Base-by-base conservation (phyloP, 2,329 filamentous ascomycete species). In the Fusarium sp. region DNA sequence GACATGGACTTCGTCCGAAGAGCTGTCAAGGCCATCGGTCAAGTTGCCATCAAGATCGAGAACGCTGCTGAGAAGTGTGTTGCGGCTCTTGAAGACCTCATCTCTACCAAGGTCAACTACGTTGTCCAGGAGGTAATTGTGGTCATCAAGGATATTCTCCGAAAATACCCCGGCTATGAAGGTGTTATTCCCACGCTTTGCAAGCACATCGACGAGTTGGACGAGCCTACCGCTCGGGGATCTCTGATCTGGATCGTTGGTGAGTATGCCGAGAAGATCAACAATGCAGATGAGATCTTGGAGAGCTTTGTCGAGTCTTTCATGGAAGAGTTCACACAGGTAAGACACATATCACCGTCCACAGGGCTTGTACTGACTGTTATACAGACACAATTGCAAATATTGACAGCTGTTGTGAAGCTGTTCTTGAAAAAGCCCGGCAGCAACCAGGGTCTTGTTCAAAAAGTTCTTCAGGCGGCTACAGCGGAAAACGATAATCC, bases 241-340 rank as follows among this genome's bases (percentile, higher is more conserved):
- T 92, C 95, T 23, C 83, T 99, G 62, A 98, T 99, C 75, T 99
- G 96, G 96, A 98, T 99, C 72, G 95, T 99, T 8, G 96, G 96
- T 72, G 96, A 99, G 79, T 99, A 99, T 77, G 96, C 96, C 1
- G 96, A 99, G 83, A 99, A 99, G 85, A 99, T 99, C 76, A 97
- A 89, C 82, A 98, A 99, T 74, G 96, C 96, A n/a, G 94, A 94
- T 69, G 93, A 98, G 72, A 98, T 99, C 67, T 81, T 99, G 62
- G 86, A 89, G 53, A 90, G 92, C 18, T 99, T 99, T 76, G 95
- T 97, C 13, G 96, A 98, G 57, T 91, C 90, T 1, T 98, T 99
- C 79, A 92, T 92, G 78, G 96, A 98, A 78, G 96, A 99, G 79
- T 98, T 97, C 77, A 96, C 94, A 53, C 95, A 97, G 84, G 92